These are phyloP conservation scores for Sclerotinia nivalis DNA, from an alignment of 2,329 filamentous ascomycete genomes.

Conservation along the genomic window DNA sequence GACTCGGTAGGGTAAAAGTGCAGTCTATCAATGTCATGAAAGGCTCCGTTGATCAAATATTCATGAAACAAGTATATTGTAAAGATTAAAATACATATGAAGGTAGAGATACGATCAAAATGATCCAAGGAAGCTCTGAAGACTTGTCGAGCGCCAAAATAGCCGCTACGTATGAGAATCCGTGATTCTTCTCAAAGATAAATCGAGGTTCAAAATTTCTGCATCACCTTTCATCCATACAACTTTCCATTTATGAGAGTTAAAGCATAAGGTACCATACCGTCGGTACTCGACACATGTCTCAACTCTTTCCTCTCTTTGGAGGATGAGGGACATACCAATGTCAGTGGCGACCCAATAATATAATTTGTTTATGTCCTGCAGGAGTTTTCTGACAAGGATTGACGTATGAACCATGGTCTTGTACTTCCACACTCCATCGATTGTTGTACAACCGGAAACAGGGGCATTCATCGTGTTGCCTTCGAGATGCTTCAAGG, in stretches of 20 bases:
- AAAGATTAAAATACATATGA: neutral
- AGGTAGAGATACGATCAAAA: neutral
- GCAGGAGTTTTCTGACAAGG: slow-evolving; percentile 13
- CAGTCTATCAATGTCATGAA: neutral
- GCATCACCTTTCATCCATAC: neutral
- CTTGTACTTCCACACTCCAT: slow-evolving; percentile 7
- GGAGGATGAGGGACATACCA: neutral
- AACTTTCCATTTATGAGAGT: neutral
- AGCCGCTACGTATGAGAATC: neutral
- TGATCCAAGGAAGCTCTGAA: neutral
- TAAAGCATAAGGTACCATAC: neutral
- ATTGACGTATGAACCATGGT: neutral
- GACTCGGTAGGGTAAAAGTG: neutral
- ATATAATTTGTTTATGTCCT: slow-evolving; percentile 14
- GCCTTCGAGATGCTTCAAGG: neutral
- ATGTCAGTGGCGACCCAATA: neutral
- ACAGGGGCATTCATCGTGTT: slow-evolving; percentile 6
- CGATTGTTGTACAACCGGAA: neutral
- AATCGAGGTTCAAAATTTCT: neutral
- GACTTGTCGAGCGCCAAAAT: neutral
- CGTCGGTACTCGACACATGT: slow-evolving; percentile 5
- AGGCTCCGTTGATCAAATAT: neutral
- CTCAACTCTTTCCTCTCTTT: neutral
- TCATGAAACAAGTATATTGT: neutral
- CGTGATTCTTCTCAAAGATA: neutral